A percentile compares a stretch with the other conserved stretches of the same genome.
These are phyloP conservation scores for Skeletonema marinoi DNA, from an alignment of 108 stramenopile genomes.

Conservation along the genomic window DNA sequence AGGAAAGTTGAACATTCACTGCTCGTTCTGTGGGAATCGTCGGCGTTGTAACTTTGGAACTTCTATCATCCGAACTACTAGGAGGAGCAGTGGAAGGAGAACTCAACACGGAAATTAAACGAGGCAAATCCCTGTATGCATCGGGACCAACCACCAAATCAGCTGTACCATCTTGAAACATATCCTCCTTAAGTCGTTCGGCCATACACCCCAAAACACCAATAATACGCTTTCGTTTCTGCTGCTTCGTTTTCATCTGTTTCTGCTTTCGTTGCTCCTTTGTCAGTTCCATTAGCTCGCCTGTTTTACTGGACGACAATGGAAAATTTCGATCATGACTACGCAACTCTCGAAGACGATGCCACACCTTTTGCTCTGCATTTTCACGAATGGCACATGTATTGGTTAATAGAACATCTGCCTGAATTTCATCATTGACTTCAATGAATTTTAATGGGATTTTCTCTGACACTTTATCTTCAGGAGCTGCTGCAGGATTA, in stretches of 20 bases:
- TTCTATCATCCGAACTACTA: no score
- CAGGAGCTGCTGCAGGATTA: background rate
- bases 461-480: slow-evolving; percentile 6
- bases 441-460: slow-evolving; percentile 39
- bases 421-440: slow-evolving; percentile 46
- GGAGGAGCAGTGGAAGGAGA: background rate
- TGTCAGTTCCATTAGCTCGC: background rate
- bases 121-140: slow-evolving; percentile 97
- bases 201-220: slow-evolving; percentile 99
- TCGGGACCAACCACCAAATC: slow-evolving; percentile 98
- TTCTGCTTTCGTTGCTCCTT: slow-evolving; percentile 12
- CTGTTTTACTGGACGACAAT: background rate
- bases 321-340: slow-evolving; percentile 38
- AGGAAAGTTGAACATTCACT: slow-evolving; percentile 89
- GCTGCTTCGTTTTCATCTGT: background rate
- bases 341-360: slow-evolving; percentile 74
- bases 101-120: slow-evolving; percentile 67
- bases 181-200: slow-evolving; percentile 93
- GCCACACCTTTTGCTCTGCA: slow-evolving; percentile 97
- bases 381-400: slow-evolving; percentile 99
- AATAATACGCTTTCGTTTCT: slow-evolving; percentile 64
- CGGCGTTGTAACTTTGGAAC: background rate
- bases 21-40: slow-evolving; percentile 50
- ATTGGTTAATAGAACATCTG: slow-evolving; percentile 92
- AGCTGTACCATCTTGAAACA: slow-evolving; percentile 83